phyloP scores from a whole-genome alignment of 169 alveolate genomes.

The Theileria annulata region DNA sequence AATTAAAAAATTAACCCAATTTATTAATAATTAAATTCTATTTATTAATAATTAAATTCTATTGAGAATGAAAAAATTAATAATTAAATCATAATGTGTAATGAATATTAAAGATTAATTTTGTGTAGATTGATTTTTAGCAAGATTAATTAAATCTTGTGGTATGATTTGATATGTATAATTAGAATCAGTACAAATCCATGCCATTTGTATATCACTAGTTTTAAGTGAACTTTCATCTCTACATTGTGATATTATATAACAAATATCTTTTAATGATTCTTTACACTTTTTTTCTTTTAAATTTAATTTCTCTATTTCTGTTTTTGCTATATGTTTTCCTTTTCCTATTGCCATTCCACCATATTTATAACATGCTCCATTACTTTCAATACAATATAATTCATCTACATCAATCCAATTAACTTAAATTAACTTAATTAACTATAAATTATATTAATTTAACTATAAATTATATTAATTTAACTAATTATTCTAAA shows the following conservation, averaged over 20 bases:
- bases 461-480: too few relatives aligned
- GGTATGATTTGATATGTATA: slow-evolving; percentile 47
- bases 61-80: background rate
- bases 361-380: slow-evolving; percentile 88
- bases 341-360: slow-evolving; percentile 94
- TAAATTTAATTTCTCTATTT: slow-evolving; percentile 83
- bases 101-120: slow-evolving; percentile 16
- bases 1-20: background rate
- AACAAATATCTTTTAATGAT: slow-evolving; percentile 46
- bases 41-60: too few relatives aligned
- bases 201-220: slow-evolving; percentile 59
- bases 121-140: slow-evolving; percentile 48
- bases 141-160: slow-evolving; percentile 29
- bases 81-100: background rate
- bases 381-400: slow-evolving; percentile 89
- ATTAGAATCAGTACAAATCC: slow-evolving; percentile 59
- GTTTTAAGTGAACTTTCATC: slow-evolving; percentile 62
- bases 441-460: too few relatives aligned
- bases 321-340: slow-evolving; percentile 90
- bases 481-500: too few relatives aligned
- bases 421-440: background rate
- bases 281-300: slow-evolving; percentile 44
- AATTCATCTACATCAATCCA: too few relatives aligned
- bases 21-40: background rate
- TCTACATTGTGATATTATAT: slow-evolving; percentile 50